A percentile compares a stretch with the other conserved stretches of the same genome.
Conservation (phyloP, 1,284 basidiomycete species). For the Sanghuangporus weigelae region DNA sequence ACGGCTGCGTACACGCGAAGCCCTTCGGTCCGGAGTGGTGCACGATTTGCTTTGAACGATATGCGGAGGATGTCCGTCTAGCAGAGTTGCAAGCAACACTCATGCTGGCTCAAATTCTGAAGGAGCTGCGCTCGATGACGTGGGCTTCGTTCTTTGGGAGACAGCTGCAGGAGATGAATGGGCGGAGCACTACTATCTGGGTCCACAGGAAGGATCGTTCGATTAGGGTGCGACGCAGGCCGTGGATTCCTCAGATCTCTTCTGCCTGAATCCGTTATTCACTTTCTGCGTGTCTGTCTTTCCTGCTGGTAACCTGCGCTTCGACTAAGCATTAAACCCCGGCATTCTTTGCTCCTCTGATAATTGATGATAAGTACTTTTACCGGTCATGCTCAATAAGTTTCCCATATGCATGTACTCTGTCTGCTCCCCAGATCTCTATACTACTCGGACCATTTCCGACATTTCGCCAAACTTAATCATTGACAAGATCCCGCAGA, state of each 20-base stretch:
- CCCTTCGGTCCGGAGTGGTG: constrained; percentile 18
- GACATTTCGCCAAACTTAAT: too few species aligned
- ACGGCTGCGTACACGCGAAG: neutral
- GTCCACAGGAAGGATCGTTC: constrained; percentile 8
- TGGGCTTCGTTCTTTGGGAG: constrained; percentile 17
- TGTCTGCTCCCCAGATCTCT: too few species aligned
- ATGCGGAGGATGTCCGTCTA: constrained; percentile 10
- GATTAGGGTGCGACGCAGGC: constrained; percentile 13
- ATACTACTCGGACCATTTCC: too few species aligned
- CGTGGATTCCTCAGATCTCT: neutral
- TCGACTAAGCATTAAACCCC: too few species aligned
- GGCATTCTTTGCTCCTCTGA: too few species aligned
- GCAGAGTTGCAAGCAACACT: constrained; percentile 11
- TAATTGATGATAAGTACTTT: too few species aligned
- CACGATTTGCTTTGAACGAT: constrained; percentile 9
- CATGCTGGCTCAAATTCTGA: constrained; percentile 10
- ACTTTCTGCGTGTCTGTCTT: neutral
- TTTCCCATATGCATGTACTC: too few species aligned
- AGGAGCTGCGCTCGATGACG: constrained; percentile 2
- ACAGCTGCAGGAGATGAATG: constrained; percentile 13
- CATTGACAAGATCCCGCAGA: too few species aligned
- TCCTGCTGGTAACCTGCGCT: too few species aligned
- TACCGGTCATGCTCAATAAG: too few species aligned
- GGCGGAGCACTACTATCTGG: constrained; percentile 13
- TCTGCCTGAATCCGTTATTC: neutral